Percentiles rank a stretch among this genome's conserved stretches.
Conservation (phyloP, 1,284 basidiomycete species). For the Serendipita sp. region DNA sequence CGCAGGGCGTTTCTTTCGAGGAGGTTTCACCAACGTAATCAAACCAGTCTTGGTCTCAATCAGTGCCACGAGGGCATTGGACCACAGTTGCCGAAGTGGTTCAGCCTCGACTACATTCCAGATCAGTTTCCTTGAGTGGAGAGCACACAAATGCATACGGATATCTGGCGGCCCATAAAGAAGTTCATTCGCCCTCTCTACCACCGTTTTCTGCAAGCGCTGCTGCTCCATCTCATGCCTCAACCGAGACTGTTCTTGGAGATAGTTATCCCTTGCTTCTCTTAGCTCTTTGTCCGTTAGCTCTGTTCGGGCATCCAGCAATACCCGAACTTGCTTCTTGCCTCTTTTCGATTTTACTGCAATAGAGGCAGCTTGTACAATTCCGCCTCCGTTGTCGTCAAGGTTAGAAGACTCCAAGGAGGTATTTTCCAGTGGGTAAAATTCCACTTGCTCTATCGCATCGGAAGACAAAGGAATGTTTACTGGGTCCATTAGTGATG, state of each 20-base stretch:
- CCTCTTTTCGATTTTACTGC: slow-evolving; percentile 12
- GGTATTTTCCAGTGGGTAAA: too few species aligned
- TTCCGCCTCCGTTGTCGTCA: too few species aligned
- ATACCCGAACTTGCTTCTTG: slow-evolving; percentile 24
- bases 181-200: slow-evolving; percentile 41
- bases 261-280: slow-evolving; percentile 49
- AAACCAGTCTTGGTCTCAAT: slow-evolving; percentile 44
- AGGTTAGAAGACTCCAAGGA: too few species aligned
- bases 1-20: slow-evolving; percentile 20
- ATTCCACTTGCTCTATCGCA: too few species aligned
- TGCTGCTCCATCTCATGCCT: slow-evolving; percentile 38
- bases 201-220: slow-evolving; percentile 39
- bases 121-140: background rate
- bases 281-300: slow-evolving; percentile 66
- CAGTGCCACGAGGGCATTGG: slow-evolving; percentile 41
- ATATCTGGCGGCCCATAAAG: slow-evolving; percentile 53
- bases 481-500: too few species aligned
- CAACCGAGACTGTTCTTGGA: slow-evolving; percentile 42
- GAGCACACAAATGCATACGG: slow-evolving; percentile 29
- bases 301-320: slow-evolving; percentile 54
- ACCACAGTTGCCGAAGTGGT: slow-evolving; percentile 1
- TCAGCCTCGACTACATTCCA: background rate
- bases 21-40: slow-evolving; percentile 15
- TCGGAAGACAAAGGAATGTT: too few species aligned
- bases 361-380: too few species aligned